These are phyloP conservation scores for Cryphonectria carpinicola DNA, from an alignment of 2,329 filamentous ascomycete species.

Conservation along the genomic window DNA sequence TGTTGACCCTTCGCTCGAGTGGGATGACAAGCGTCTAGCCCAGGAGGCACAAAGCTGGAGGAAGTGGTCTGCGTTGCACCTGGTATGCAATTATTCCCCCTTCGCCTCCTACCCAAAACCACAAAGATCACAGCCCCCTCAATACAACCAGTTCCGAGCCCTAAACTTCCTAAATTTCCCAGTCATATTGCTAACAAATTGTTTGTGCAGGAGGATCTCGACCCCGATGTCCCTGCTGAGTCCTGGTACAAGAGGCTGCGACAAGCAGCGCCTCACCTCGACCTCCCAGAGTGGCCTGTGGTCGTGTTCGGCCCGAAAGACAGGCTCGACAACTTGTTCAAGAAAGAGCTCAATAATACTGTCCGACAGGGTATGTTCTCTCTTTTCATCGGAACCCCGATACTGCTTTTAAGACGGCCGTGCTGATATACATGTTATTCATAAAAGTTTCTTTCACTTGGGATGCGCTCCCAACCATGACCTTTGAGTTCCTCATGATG, in stretches of 20 bases:
- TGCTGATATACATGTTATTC: neutral
- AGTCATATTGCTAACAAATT: neutral
- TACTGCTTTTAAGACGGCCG: neutral
- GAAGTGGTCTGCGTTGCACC: neutral
- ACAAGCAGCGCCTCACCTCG: neutral
- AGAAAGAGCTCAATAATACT: neutral
- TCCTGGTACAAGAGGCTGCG: neutral
- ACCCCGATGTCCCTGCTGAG: neutral
- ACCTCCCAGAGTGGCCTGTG: conserved; percentile 11
- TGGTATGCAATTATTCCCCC: neutral
- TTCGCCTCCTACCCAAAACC: neutral
- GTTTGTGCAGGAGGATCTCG: conserved; percentile 2
- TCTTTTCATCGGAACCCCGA: neutral
- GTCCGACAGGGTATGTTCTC: neutral
- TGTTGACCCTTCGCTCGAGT: neutral
- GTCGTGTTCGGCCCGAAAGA: conserved; percentile 1
- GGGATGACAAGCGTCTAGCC: neutral
- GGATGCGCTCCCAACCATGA: neutral
- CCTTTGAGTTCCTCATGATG: neutral
- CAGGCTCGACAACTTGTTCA: neutral
- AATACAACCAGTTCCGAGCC: neutral
- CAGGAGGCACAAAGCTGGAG: neutral
- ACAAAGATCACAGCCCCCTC: neutral
- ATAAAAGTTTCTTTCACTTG: neutral
- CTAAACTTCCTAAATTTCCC: neutral